Evolutionary conservation across 176 grass and related monocot genomes (phyloP), one percentile per base, ranked within the genome.

Genomic region (Ananas comosus): DNA sequence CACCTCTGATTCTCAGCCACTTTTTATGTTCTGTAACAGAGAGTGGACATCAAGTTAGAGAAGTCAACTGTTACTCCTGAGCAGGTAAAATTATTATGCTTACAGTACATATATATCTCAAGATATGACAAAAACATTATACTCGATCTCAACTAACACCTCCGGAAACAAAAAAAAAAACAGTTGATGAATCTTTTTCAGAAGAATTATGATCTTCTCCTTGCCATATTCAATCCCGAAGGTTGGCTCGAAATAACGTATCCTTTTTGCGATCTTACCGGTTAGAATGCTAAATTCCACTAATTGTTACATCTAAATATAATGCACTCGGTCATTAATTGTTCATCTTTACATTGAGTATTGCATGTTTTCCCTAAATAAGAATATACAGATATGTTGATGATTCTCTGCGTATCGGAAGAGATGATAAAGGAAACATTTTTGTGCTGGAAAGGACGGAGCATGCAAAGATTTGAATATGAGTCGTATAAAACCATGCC

Each of bases 231-330:
- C 81, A 92, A 96, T 21, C 92, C 92, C 1, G 88, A 96, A 70
- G 92, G 92, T 7, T 96, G 88, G 88, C 83, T 96, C 3, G 92
- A 96, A 78, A 96, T 96, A 87, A 96, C 83, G 88, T 96, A 96
- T 96, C 85, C 92, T 91, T 78, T 53, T 66, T 24, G 10, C n/a
- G 33, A 42, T 42, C 33, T 42, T 42, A 42, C 6, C 4, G 4
- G 33, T 42, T 42, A 42, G 33, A 18, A 48, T 10, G 14, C 49
- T 49, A 25, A 65, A 13, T 66, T 72, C 47, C 13, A 19, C 6
- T 3, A 71, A 57, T 12, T 65, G 1, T 47, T 13, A 47, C 9
- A 33, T 52, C 12, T 64, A 5, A 33, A 48, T 74, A 48, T 48
- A 61, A 68, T 28, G 8, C 13, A 51, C 53, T 52, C n/a, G n/a